Evolutionary conservation across 2,329 filamentous ascomycete species (phyloP).

Genomic region (Basipetospora chlamydospora): DNA sequence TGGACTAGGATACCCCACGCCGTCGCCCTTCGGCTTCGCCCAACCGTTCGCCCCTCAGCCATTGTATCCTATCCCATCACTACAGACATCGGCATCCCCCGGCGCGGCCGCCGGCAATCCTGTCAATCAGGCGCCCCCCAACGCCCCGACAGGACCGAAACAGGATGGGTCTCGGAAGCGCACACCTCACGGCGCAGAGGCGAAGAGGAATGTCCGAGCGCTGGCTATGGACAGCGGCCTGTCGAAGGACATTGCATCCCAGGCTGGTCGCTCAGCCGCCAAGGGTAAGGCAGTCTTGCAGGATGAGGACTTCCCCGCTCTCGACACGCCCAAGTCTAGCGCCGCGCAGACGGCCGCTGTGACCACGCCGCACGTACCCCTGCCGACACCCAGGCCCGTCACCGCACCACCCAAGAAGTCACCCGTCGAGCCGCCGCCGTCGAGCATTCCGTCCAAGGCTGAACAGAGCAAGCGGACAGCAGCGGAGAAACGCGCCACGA

Average conservation of each 20-base stretch:
- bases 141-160: not conserved
- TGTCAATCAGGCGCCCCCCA: not conserved
- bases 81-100: no score
- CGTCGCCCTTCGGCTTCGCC: not conserved
- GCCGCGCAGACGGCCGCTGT: constrained; percentile 18
- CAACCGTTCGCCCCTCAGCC: no score
- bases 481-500: constrained; percentile 23
- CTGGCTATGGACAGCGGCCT: constrained; percentile 29
- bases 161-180: constrained; percentile 11
- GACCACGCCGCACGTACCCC: constrained; percentile 20
- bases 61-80: no score
- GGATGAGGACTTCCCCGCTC: constrained; percentile 49
- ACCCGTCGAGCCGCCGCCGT: constrained; percentile 6
- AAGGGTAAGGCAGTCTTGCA: constrained; percentile 28
- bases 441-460: constrained; percentile 5
- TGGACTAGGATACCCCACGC: not conserved
- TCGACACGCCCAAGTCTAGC: constrained; percentile 30
- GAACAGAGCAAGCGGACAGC: constrained; percentile 14
- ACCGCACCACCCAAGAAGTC: constrained; percentile 15
- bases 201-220: constrained; percentile 29
- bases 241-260: constrained; percentile 29
- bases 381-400: constrained; percentile 18
- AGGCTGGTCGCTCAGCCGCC: constrained; percentile 17
- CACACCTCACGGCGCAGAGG: constrained; percentile 14
- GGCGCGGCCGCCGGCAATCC: no score